A percentile compares a stretch with the other conserved stretches of the same genome.
Conservation (phyloP, 129 eudicot genomes). For the Centaurea solstitialis region DNA sequence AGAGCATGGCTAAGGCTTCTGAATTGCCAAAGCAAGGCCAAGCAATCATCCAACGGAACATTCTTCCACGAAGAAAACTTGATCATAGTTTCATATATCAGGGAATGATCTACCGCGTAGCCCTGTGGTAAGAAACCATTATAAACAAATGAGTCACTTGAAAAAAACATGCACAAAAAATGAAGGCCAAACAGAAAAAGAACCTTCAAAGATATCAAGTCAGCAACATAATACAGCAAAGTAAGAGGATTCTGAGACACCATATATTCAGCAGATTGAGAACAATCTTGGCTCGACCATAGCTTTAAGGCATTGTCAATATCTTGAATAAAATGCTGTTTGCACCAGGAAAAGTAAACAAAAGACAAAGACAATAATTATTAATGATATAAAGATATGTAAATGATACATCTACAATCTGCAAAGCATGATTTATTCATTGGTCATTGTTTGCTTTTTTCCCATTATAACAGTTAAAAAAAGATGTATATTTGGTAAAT, state of each 20-base stretch:
- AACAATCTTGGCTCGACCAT: conserved; percentile 45
- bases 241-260: conserved; percentile 40
- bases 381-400: conserved; percentile 7
- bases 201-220: conserved; percentile 82
- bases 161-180: neutral
- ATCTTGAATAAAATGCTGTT: conserved; percentile 58
- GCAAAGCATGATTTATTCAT: conserved; percentile 23
- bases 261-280: conserved; percentile 37
- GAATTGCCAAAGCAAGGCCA: conserved; percentile 69
- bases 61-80: conserved; percentile 52
- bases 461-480: neutral
- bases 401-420: neutral
- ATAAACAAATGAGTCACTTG: conserved; percentile 11
- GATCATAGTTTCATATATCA: conserved; percentile 57
- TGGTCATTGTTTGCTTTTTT: conserved; percentile 6
- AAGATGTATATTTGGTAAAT: neutral
- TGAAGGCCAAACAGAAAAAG: conserved; percentile 11
- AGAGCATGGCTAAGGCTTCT: conserved; percentile 86
- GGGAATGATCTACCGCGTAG: conserved; percentile 54
- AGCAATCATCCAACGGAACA: conserved; percentile 43
- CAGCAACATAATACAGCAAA: conserved; percentile 66
- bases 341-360: conserved; percentile 19
- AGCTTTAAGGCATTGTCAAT: conserved; percentile 55
- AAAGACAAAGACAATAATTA: neutral
- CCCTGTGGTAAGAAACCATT: conserved; percentile 54